Conservation (phyloP, 108 stramenopile genomes). For the Epipyxis sp. region DNA sequence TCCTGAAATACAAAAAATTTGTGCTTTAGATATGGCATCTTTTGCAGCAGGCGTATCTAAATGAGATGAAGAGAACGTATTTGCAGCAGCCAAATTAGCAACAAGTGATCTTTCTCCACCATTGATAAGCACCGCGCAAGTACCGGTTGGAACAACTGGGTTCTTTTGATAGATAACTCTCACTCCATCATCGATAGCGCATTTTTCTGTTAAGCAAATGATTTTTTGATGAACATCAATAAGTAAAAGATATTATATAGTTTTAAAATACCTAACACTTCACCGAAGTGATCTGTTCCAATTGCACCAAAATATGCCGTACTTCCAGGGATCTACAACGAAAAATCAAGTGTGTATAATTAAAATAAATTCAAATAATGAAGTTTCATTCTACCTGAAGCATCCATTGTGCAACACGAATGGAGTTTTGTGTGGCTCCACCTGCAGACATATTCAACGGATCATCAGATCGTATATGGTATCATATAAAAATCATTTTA, state of each 20-base stretch:
- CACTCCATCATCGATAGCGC: slow-evolving; percentile 88
- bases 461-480: background rate
- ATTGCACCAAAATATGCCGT: slow-evolving; percentile 26
- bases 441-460: background rate
- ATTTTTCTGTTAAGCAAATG: too few species aligned
- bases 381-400: too few species aligned
- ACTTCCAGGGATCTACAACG: slow-evolving; percentile 28
- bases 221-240: too few species aligned
- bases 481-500: background rate
- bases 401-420: slow-evolving; percentile 99
- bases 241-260: too few species aligned
- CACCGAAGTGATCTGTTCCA: slow-evolving; percentile 5
- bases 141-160: slow-evolving; percentile 84
- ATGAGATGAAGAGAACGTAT: slow-evolving; percentile 86
- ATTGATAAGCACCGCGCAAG: slow-evolving; percentile 95
- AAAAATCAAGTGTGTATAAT: too few species aligned
- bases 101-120: slow-evolving; percentile 87
- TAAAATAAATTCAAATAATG: too few species aligned
- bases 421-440: slow-evolving; percentile 98
- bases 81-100: slow-evolving; percentile 96
- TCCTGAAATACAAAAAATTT: slow-evolving; percentile 88
- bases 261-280: too few species aligned
- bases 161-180: slow-evolving; percentile 92
- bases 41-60: slow-evolving; percentile 83
- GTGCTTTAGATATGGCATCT: slow-evolving; percentile 77